A percentile compares a stretch with the other conserved stretches of the same genome.
Evolutionary conservation across 2,329 filamentous ascomycete genomes (phyloP).

Genomic region (Neonectria neomacrospora): DNA sequence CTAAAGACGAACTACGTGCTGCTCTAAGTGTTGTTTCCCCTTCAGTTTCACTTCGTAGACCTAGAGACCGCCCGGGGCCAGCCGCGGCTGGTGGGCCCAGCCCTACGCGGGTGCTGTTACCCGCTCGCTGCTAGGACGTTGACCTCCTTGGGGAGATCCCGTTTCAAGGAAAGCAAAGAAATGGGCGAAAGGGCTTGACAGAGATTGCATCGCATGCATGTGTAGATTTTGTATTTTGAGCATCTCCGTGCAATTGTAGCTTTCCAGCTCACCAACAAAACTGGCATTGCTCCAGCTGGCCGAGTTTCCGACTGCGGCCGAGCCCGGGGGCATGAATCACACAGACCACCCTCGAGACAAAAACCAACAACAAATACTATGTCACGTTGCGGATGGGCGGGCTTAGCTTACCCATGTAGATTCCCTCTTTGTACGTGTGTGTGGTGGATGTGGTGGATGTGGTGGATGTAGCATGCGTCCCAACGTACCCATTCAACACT

Average conservation of each 20-base stretch:
- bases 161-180: neutral
- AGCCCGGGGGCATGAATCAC: slow-evolving; percentile 1
- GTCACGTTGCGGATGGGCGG: slow-evolving; percentile 31
- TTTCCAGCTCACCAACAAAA: neutral
- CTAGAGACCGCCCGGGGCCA: slow-evolving; percentile 22
- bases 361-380: slow-evolving; percentile 15
- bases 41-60: neutral
- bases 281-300: slow-evolving; percentile 2
- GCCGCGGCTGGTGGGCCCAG: slow-evolving; percentile 24
- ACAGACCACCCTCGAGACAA: slow-evolving; percentile 1
- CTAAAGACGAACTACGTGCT: neutral
- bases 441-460: neutral
- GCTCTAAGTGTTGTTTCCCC: neutral
- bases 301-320: slow-evolving; percentile 1
- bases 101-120: slow-evolving; percentile 20
- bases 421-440: neutral
- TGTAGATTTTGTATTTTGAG: neutral
- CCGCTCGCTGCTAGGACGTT: slow-evolving; percentile 1
- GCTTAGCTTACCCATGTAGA: slow-evolving; percentile 2
- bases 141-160: neutral
- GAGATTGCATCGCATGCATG: neutral
- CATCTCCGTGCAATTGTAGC: neutral
- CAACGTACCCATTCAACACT: slow-evolving; percentile 5
- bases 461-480: neutral
- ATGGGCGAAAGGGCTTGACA: neutral